Conservation (phyloP, 345 rosid species). For the Syzygium jambos region DNA sequence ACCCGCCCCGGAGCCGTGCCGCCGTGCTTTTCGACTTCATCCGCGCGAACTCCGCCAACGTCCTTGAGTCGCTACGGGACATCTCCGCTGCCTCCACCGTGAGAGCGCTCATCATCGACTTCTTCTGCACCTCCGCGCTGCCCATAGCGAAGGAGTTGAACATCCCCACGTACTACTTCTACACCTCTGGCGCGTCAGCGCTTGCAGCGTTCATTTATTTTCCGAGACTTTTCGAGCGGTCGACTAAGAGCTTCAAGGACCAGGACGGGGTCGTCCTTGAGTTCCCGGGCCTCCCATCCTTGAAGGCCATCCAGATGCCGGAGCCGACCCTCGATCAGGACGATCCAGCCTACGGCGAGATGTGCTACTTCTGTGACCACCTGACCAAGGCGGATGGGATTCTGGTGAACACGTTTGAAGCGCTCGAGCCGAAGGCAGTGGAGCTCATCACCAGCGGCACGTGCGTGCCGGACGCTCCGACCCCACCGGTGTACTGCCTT, state of each 20-base stretch:
- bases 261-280: background rate
- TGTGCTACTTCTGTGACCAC: background rate
- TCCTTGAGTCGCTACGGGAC: background rate
- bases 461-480: background rate
- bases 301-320: constrained; percentile 7
- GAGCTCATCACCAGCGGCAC: background rate
- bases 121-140: constrained; percentile 9
- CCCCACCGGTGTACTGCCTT: constrained; percentile 5
- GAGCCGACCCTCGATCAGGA: background rate
- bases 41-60: background rate
- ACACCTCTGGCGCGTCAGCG: constrained; percentile 1
- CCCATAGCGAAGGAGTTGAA: background rate
- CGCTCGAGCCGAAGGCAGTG: constrained; percentile 2
- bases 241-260: constrained; percentile 3
- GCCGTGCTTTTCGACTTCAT: background rate
- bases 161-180: constrained; percentile 13
- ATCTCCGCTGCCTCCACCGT: background rate
- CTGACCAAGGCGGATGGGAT: constrained; percentile 7
- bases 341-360: background rate
- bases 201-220: constrained; percentile 3
- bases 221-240: background rate
- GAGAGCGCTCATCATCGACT: constrained; percentile 10
- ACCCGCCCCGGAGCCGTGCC: background rate
- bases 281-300: constrained; percentile 2
- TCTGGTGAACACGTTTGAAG: constrained; percentile 12